These are phyloP conservation scores for Orychophragmus violaceus DNA, from an alignment of 345 rosid genomes.

Conservation along the genomic window DNA sequence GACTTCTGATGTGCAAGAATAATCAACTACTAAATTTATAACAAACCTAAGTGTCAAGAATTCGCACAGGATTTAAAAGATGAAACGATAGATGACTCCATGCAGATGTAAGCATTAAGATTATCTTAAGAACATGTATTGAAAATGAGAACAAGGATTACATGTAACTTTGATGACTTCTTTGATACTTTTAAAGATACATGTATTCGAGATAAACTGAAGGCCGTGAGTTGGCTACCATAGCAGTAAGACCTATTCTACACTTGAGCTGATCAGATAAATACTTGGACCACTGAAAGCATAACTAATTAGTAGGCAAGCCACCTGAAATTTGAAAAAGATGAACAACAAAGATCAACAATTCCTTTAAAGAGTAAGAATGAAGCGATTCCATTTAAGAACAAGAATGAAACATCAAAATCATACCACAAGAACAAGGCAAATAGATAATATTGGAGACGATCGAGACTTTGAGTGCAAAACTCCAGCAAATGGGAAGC, in stretches of 20 bases:
- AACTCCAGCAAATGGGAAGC: slow-evolving; percentile 65
- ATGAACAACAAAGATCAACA: neutral
- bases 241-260: neutral
- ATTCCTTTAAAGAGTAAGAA: neutral
- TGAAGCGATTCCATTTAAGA: neutral
- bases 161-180: slow-evolving; percentile 54
- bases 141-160: slow-evolving; percentile 23
- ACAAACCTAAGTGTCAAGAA: neutral
- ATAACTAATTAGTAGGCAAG: slow-evolving; percentile 64
- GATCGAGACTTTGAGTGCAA: slow-evolving; percentile 79
- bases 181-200: slow-evolving; percentile 50
- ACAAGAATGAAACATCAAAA: neutral
- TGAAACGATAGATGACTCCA: neutral
- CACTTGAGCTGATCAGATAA: neutral
- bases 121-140: neutral
- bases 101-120: neutral
- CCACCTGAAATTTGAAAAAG: slow-evolving; percentile 48
- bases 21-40: slow-evolving; percentile 46
- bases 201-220: no score
- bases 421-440: slow-evolving; percentile 61
- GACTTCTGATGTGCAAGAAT: slow-evolving; percentile 74
- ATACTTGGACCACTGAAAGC: slow-evolving; percentile 70
- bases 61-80: neutral
- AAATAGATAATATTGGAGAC: slow-evolving; percentile 63
- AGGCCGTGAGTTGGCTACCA: no score